Conservation (phyloP, 345 rosid species). For the Turnera subulata region DNA sequence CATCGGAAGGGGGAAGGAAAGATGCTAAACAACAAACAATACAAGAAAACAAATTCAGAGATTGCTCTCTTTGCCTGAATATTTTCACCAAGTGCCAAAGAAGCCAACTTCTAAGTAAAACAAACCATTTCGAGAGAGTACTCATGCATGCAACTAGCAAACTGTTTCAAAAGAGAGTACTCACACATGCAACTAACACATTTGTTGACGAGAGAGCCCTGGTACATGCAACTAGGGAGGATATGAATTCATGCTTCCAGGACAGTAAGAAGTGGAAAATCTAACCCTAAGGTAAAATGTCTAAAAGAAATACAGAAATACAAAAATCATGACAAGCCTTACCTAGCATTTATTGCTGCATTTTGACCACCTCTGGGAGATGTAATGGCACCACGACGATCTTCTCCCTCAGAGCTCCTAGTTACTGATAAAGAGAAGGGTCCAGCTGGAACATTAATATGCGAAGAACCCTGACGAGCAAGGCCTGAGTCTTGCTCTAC, state of each 20-base stretch:
- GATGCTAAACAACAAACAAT: no score
- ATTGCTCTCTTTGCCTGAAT: no score
- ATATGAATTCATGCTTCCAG: background rate
- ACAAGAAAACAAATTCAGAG: no score
- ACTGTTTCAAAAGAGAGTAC: no score
- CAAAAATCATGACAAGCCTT: background rate
- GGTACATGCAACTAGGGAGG: slow-evolving; percentile 1
- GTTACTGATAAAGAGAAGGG: slow-evolving; percentile 71
- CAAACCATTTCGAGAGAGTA: background rate
- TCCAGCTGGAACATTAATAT: slow-evolving; percentile 68
- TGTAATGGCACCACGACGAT: slow-evolving; percentile 37
- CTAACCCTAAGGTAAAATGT: background rate
- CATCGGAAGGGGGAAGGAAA: no score
- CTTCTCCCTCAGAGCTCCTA: slow-evolving; percentile 65
- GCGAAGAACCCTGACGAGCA: slow-evolving; percentile 50
- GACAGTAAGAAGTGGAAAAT: background rate
- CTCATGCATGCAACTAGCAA: slow-evolving; percentile 1
- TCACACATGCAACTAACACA: no score
- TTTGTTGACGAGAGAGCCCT: background rate
- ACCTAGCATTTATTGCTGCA: slow-evolving; percentile 64
- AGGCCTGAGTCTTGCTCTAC: slow-evolving; percentile 66
- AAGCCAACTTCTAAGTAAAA: background rate
- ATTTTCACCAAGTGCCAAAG: background rate
- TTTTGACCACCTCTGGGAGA: slow-evolving; percentile 58
- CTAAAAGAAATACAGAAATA: background rate